Evolutionary conservation across 2,329 filamentous ascomycete genomes (phyloP).

Genomic region (Ophiosphaerella korrae): DNA sequence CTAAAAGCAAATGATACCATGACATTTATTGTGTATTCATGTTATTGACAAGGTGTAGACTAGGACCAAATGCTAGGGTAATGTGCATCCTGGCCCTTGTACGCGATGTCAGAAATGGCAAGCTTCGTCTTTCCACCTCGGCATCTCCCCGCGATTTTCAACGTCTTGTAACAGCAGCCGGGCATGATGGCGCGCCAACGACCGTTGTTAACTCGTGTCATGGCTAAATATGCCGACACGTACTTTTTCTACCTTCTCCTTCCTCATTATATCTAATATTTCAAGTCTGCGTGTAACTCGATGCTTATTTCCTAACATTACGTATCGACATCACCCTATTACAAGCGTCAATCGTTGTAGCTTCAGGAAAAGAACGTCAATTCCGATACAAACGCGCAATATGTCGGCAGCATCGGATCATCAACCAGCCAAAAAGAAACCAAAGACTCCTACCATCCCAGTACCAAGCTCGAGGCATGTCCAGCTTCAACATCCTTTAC

Average conservation of each 20-base stretch:
- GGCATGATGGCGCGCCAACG: conserved; percentile 25
- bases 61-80: no score
- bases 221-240: conserved; percentile 34
- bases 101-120: conserved; percentile 8
- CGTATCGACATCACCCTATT: background rate
- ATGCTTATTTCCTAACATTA: background rate
- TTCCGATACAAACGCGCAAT: conserved; percentile 13
- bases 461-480: conserved; percentile 68
- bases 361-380: background rate
- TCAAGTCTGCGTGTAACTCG: background rate
- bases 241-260: conserved; percentile 11
- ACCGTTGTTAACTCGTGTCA: conserved; percentile 11
- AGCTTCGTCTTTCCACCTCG: conserved; percentile 33
- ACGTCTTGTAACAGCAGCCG: conserved; percentile 23
- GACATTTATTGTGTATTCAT: conserved; percentile 15
- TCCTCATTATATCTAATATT: conserved; percentile 8
- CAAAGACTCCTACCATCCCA: conserved; percentile 53
- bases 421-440: conserved; percentile 32
- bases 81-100: conserved; percentile 7
- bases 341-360: background rate
- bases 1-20: conserved; percentile 47
- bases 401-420: conserved; percentile 44
- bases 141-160: conserved; percentile 37
- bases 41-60: background rate
- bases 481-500: background rate